These are phyloP conservation scores for Volutella citrinella DNA, from an alignment of 2,329 filamentous ascomycete species.

Conservation along the genomic window DNA sequence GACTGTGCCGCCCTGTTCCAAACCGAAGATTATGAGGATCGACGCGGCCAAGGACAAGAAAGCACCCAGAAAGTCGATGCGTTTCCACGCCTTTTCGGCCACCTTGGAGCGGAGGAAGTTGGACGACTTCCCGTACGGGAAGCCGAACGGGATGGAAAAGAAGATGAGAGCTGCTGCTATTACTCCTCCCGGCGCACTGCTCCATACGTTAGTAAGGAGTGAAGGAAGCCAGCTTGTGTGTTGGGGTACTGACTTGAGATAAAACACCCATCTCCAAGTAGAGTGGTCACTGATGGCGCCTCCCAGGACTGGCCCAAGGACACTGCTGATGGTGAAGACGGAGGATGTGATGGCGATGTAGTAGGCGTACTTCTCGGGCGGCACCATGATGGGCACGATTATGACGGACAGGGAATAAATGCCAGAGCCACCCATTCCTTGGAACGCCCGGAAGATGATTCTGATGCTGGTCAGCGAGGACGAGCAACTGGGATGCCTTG, in stretches of 20 bases:
- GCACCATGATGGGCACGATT: constrained; percentile 12
- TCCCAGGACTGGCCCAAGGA: constrained; percentile 4
- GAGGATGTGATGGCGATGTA: constrained; percentile 15
- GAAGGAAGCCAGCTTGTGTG: constrained; percentile 4
- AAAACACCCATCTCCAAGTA: constrained; percentile 7
- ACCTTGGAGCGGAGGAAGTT: not conserved
- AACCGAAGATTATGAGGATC: constrained; percentile 42
- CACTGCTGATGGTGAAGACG: constrained; percentile 3
- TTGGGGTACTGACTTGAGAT: constrained; percentile 21
- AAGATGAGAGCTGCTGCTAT: no score
- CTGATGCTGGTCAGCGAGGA: not conserved
- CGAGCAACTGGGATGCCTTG: no score
- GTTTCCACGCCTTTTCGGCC: constrained; percentile 3
- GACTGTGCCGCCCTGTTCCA: constrained; percentile 41
- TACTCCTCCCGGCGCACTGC: no score
- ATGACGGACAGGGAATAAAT: constrained; percentile 13
- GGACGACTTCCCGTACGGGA: constrained; percentile 2
- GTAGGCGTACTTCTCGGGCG: constrained; percentile 9
- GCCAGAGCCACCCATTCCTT: constrained; percentile 15
- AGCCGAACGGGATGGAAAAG: constrained; percentile 1
- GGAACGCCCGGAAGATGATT: constrained; percentile 15
- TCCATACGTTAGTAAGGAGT: constrained; percentile 1
- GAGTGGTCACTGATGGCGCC: not conserved
- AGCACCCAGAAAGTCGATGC: constrained; percentile 19
- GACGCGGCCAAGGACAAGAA: constrained; percentile 37